Evolutionary conservation across 2,329 filamentous ascomycete species (phyloP), one percentile per base, ranked within the genome.

Genomic region (Paraconiothyrium brasiliense): DNA sequence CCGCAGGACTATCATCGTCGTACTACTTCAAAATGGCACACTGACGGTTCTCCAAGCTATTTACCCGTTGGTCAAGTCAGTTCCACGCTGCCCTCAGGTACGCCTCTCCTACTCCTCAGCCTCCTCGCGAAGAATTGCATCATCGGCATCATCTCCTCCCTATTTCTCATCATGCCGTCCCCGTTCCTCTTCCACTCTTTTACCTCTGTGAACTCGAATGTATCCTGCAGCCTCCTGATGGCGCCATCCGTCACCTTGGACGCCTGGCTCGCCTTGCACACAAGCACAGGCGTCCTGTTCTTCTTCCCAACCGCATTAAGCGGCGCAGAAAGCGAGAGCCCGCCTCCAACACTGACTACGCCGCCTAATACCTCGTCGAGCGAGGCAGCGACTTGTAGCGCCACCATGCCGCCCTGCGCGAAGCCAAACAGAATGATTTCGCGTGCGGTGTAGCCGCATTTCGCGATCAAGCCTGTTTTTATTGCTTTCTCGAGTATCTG

Each of bases 111-210:
- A 68, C 85, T 87, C 65, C 80, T 72, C 68, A 95, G 77, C 71
- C 90, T 85, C 54, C 90, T 85, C 0, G 90, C 89, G 70, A 93
- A 86, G 76, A 89, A 97, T 72, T 90, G 87, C 93, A 97, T 97
- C 62, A 97, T 86, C 0, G 94, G 93, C 71, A 94, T 74, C 85
- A 96, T 94, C 83, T 98, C 94, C 11, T 96, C 93, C 57, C 90
- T 84, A 74, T 85, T 90, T 49, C 84, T 82, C n/a, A 93, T 93
- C 94, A 97, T 97, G 1, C 85, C 86, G 77, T 97, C 92, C 6
- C 90, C 91, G 2, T 77, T 78, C 73, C 89, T 87, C 71, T 70
- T 76, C 78, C 78, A 80, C 55, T 79, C 77, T 56, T 73, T 74
- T 49, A 79, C 58, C 64, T 80, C 77, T 3, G 76, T 63, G 48